Base-by-base conservation (phyloP, 2,329 filamentous ascomycete genomes). In the Fusarium humuli region DNA sequence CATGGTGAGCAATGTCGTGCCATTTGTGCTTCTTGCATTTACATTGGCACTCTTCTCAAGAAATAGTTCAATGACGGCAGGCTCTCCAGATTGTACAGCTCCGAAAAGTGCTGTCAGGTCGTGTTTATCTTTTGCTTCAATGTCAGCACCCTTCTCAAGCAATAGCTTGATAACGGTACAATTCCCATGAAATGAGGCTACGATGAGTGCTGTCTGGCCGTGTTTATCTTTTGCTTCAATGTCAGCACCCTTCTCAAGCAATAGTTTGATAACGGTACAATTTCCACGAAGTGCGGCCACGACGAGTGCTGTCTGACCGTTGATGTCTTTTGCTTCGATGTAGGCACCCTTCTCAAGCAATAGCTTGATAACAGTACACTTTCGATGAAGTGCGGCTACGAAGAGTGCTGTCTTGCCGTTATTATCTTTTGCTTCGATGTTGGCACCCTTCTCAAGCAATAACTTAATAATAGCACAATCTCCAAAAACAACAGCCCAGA, bases 31-130 rank as follows among this genome's bases (percentile, higher is more conserved):
- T 25, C 4, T 45, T 27, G 23, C 23, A 11, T 29, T 11, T 1
- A 11, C 27, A 29, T 45, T 8, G 10, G 40, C 56, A 4, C 48
- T 40, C 3, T 58, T 27, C 18, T n/a, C 23, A 16, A n/a, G 18
- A 1, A 56, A 42, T 4, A 60, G 16, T 20, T 56, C 13, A 3
- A 46, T 13, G 4, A 37, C 4, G 20, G 7, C 3, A 2, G 9
- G 20, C 3, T 47, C 3, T 8, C 1, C 0, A 1, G 7, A 7
- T n/a, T n/a, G n/a, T n/a, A n/a, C n/a, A n/a, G 57, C 7, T 27
- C 9, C 10, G 10, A 27, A 3, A 3, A 58, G 25, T 6, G 52
- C 14, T 6, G 52, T 55, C 0, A 2, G 1, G 3, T 20, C 20
- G 5, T 1, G 0, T 1, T 7, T 11, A 32, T 14, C 20, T 6